A percentile compares a stretch with the other conserved stretches of the same genome.
Evolutionary conservation across 1,284 basidiomycete genomes (phyloP).

Genomic region (Fomes fomentarius): DNA sequence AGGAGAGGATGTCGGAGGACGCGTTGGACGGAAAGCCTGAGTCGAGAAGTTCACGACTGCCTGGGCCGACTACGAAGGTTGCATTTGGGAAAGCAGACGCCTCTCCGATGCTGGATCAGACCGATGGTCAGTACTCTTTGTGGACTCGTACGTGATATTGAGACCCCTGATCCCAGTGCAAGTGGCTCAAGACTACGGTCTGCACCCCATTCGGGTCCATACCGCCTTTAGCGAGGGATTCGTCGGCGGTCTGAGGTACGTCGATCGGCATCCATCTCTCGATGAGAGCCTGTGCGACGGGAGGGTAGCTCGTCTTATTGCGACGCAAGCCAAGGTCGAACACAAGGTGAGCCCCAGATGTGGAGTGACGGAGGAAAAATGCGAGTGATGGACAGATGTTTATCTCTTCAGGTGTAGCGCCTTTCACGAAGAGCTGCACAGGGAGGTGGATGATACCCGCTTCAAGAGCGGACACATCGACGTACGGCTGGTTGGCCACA

Average conservation of each 20-base stretch:
- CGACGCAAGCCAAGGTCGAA: constrained; percentile 57
- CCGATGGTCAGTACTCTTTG: too few species aligned
- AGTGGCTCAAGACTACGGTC: constrained; percentile 51
- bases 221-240: constrained; percentile 54
- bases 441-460: constrained; percentile 45
- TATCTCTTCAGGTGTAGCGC: constrained; percentile 29
- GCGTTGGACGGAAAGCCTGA: constrained; percentile 46
- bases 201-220: constrained; percentile 43
- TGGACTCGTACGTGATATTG: not conserved
- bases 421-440: constrained; percentile 40
- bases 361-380: constrained; percentile 51
- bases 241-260: constrained; percentile 45
- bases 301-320: constrained; percentile 35
- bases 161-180: constrained; percentile 43
- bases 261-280: constrained; percentile 32
- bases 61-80: constrained; percentile 48
- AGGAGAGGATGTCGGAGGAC: constrained; percentile 35
- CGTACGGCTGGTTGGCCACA: constrained; percentile 43
- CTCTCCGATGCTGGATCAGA: constrained; percentile 41
- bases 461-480: constrained; percentile 53
- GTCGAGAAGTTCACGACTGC: constrained; percentile 36
- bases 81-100: constrained; percentile 45
- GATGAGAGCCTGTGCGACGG: constrained; percentile 31
- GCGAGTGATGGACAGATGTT: constrained; percentile 43
- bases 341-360: constrained; percentile 41